These are phyloP conservation scores for Linum lewisii DNA, from an alignment of 345 rosid species.

Conservation along the genomic window DNA sequence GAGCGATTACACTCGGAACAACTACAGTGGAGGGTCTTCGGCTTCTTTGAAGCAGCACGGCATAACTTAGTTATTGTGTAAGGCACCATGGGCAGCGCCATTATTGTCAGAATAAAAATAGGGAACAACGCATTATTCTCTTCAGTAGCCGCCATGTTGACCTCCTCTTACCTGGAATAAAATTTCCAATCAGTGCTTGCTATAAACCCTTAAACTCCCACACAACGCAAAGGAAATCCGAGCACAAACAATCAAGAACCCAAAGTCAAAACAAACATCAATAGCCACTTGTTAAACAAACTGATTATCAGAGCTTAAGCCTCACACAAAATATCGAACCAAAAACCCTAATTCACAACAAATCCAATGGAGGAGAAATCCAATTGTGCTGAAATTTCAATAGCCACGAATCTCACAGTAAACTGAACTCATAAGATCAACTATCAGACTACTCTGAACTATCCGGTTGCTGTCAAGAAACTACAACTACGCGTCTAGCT, in stretches of 20 bases:
- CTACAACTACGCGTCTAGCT: background rate
- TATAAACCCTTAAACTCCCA: background rate
- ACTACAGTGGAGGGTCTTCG: constrained; percentile 67
- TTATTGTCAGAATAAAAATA: constrained; percentile 85
- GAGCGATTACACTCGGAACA: constrained; percentile 74
- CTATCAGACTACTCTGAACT: background rate
- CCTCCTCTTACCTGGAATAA: constrained; percentile 7
- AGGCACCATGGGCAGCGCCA: constrained; percentile 91
- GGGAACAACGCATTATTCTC: constrained; percentile 88
- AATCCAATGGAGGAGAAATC: background rate
- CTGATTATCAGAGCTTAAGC: background rate
- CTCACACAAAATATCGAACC: background rate
- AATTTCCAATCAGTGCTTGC: background rate
- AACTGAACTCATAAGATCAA: background rate
- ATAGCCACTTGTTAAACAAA: background rate
- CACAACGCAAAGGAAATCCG: background rate
- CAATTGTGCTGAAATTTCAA: background rate
- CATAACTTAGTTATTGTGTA: constrained; percentile 66
- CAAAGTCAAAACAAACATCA: background rate
- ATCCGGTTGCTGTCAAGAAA: background rate
- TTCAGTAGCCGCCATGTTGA: constrained; percentile 76
- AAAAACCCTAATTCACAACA: background rate
- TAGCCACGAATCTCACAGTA: background rate
- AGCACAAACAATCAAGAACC: background rate
- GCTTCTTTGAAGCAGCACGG: constrained; percentile 58